Evolutionary conservation across 768 basidiomycete species (phyloP), one percentile per base, ranked within the genome.

Genomic region (Mrakia gelida): DNA sequence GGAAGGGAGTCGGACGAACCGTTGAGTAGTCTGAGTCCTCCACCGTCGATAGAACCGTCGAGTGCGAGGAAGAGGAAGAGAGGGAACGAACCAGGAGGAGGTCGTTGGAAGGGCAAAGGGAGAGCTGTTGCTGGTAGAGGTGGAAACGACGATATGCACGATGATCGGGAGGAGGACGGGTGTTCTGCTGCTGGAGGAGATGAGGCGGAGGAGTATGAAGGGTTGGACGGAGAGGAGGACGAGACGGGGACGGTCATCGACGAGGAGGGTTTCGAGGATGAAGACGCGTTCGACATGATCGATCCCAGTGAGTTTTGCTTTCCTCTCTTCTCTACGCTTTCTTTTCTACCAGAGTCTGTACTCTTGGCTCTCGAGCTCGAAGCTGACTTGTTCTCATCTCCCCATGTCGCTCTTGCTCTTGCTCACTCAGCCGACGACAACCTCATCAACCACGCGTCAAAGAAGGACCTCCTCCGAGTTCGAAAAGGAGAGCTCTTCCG

Each of bases 401-500:
- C 49, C 49, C 38, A 8, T 52, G 2, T 13, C 49, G 45, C 45
- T 45, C 43, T 26, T 10, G 30, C 7, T 45, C 45, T 56, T 52
- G 23, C 38, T n/a, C 34, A 9, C 52, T 28, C 30, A 78, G 76
- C 76, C n/a, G 78, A 79, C 70, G 74, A 79, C 68, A 56, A 79
- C 38, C 74, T 79, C 3, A 75, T 79, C 75, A 71, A 71, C 38
- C 10, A 71, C 32, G 78, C 78, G 43, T 1, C 45, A 11, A 68
- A 65, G 32, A 43, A 49, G 5, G 59, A 79, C 30, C 78, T 79
- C n/a, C 38, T 21, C 15, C 78, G 78, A 0, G n/a, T 54, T 21
- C 52, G 65, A 7, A 75, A 75, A 34, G n/a, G 34, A 21, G 78
- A 75, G 41, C 75, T 79, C 4, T 30, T 79, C 15, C 34, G 78